Evolutionary conservation across 257 asterid genomes (phyloP), one percentile per base, ranked within the genome.

Genomic region (Verbascum thapsus): DNA sequence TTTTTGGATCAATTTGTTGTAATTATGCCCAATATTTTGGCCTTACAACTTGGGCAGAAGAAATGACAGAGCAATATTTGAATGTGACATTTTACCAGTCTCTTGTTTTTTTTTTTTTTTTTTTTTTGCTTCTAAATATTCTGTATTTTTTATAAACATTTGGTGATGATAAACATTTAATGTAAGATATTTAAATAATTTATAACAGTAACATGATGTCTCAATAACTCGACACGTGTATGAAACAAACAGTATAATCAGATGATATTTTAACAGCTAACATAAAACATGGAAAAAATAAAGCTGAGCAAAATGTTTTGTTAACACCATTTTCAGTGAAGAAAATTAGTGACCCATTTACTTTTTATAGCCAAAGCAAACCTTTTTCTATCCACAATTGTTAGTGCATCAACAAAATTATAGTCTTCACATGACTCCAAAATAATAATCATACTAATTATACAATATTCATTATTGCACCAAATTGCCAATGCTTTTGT

Each of bases 271-370:
- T n/a, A 32, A 61, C 70, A 58, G 26, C 45, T 26, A 9, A 6
- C 15, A 12, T 10, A 23, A 15, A 16, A 13, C 3, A 64, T 32
- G 7, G 22, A 16, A 37, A 32, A 32, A 70, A 32, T 41, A 75
- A 64, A 66, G 30, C n/a, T 67, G 10, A 63, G 12, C 66, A 71
- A 71, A 78, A 71, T 78, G 74, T 72, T 64, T 61, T 75, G 84
- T 58, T 71, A 60, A 68, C 72, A 61, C 70, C 76, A 72, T 65
- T 42, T 44, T 41, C 70, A 67, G 67, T 50, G 76, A 70, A 48
- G 10, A 75, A 73, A 69, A 72, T 55, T 43, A 68, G 64, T 68
- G 50, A 63, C 54, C 74, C 74, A 62, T 61, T 74, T 66, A 53
- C 73, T 77, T 72, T 69, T 35, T 57, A 53, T 62, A 81, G 69